Evolutionary conservation across 352 stramenopile species (phyloP).

Genomic region (Phytophthora kernoviae): DNA sequence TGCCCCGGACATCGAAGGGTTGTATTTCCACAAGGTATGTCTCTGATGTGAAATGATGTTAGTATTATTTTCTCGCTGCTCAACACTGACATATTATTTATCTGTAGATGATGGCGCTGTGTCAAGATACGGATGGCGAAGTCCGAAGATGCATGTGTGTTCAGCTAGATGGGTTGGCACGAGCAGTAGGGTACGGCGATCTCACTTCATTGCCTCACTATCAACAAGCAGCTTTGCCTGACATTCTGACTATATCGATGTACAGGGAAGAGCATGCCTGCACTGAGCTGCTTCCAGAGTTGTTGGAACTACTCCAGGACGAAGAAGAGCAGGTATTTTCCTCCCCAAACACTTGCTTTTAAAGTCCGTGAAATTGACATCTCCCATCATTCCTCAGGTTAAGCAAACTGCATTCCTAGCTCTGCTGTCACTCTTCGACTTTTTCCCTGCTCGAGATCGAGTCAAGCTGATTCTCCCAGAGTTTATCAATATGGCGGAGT

Average conservation of each 20-base stretch:
- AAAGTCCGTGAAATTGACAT: neutral
- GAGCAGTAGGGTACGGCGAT: conserved; percentile 63
- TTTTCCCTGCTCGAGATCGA: conserved; percentile 60
- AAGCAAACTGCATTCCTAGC: conserved; percentile 79
- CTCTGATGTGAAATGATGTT: neutral
- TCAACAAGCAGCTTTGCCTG: no score
- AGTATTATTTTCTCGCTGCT: neutral
- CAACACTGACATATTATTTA: conserved; percentile 4
- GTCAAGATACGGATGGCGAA: conserved; percentile 85
- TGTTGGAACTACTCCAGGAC: conserved; percentile 80
- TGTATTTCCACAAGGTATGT: conserved; percentile 83
- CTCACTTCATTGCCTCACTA: neutral
- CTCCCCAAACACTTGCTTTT: neutral
- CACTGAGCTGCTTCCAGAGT: conserved; percentile 66
- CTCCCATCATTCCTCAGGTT: conserved; percentile 37
- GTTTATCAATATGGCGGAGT: conserved; percentile 58
- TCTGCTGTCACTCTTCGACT: conserved; percentile 77
- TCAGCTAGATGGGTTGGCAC: conserved; percentile 73
- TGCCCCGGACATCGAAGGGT: conserved; percentile 73
- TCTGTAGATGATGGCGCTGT: conserved; percentile 81
- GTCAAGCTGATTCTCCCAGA: conserved; percentile 73
- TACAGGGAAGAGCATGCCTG: conserved; percentile 67
- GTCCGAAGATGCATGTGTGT: conserved; percentile 86
- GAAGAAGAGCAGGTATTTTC: conserved; percentile 76
- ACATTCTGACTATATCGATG: neutral